Evolutionary conservation across 2,329 filamentous ascomycete genomes (phyloP), one percentile per base, ranked within the genome.

Genomic region (Alternaria alternata): DNA sequence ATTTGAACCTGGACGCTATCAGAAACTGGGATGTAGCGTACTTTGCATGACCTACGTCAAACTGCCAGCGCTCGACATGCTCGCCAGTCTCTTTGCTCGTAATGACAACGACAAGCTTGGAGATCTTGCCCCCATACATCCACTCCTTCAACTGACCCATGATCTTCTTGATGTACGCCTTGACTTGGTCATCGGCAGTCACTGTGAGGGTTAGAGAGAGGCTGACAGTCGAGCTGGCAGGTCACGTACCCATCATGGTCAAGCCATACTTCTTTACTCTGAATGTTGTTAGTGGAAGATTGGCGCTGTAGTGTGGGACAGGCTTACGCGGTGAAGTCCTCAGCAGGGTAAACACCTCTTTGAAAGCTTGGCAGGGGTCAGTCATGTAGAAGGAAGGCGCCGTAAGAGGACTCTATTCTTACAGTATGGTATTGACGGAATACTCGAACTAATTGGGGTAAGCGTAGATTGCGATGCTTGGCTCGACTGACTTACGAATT

Each of bases 151-250:
- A 88, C 81, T 99, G 95, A 28, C 89, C 90, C 94, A 97, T 99
- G 82, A 99, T 98, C 82, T 96, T 97, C 81, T 97, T 97, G 84
- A 99, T 96, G 82, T 99, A 99, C 32, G 94, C 93, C 81, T 97
- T 96, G 77, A 99, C 95, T 82, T 99, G 94, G 83, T 98, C 95
- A 78, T 99, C 95, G 65, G 93, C 88, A 32, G 94, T 96, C 52
- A 98, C 94, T 89, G 76, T 59, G 56, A 24, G 30, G 11, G 57
- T 75, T 54, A 74, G 69, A 30, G 49, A 34, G 4, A 14, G 18
- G 16, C 26, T 48, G 8, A 16, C 72, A 12, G 9, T 11, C 14
- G 16, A n/a, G 39, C 9, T 44, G 42, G 57, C 26, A 11, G 24
- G 18, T 24, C n/a, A 74, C 82, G 65, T 79, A 91, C 88, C 87